phyloP scores from a whole-genome alignment of 805 yeast species.

The Kluyveromyces starmeri region DNA sequence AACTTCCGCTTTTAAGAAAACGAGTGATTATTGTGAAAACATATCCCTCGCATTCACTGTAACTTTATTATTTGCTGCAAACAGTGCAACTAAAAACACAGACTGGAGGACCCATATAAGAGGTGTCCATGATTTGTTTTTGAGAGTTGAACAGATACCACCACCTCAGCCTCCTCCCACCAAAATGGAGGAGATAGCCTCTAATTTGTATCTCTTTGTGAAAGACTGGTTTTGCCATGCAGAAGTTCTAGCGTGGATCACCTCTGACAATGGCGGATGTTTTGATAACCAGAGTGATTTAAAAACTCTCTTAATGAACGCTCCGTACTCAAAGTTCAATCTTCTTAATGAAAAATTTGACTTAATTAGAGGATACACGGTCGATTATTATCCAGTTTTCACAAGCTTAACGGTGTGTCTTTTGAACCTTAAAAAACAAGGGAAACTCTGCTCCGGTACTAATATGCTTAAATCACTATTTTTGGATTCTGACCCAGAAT shows the following conservation, averaged over 20 bases:
- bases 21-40: slow-evolving; percentile 4
- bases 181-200: slow-evolving; percentile 1
- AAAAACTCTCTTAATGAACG: not conserved
- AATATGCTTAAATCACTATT: slow-evolving; percentile 8
- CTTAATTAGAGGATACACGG: slow-evolving; percentile 3
- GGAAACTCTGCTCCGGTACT: slow-evolving; percentile 6
- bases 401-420: slow-evolving; percentile 1
- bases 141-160: slow-evolving; percentile 1
- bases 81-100: slow-evolving; percentile 4
- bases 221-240: slow-evolving; percentile 8
- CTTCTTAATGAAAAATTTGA: slow-evolving; percentile 2
- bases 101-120: slow-evolving; percentile 9
- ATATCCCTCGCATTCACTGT: slow-evolving; percentile 7
- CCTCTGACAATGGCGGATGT: slow-evolving; percentile 10
- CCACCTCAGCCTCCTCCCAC: not conserved
- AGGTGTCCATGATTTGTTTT: slow-evolving; percentile 5
- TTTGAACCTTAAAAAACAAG: not conserved
- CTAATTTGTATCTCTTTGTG: slow-evolving; percentile 4
- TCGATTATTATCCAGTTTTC: slow-evolving; percentile 2
- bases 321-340: slow-evolving; percentile 4
- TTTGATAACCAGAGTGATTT: slow-evolving; percentile 2
- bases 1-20: not conserved
- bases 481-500: not conserved
- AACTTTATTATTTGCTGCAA: slow-evolving; percentile 7
- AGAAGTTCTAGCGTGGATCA: slow-evolving; percentile 8